Evolutionary conservation across 257 asterid species (phyloP).

Genomic region (Penstemon davidsonii): DNA sequence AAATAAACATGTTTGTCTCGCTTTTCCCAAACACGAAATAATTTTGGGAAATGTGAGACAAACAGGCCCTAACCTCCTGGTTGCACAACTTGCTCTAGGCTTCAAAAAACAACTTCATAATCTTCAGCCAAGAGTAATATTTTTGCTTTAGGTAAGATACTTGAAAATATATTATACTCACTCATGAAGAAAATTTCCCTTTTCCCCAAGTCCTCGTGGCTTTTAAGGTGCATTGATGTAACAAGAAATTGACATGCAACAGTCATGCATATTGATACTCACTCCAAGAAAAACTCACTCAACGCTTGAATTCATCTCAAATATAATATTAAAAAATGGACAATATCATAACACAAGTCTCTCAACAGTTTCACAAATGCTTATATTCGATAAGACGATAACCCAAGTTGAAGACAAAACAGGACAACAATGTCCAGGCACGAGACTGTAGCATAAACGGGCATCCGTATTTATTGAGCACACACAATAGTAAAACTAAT

Average conservation of each 20-base stretch:
- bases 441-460: neutral
- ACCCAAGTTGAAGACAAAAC: slow-evolving; percentile 2
- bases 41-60: too few relatives aligned
- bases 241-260: slow-evolving; percentile 12
- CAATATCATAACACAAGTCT: slow-evolving; percentile 8
- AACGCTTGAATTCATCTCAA: slow-evolving; percentile 11
- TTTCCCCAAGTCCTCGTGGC: neutral
- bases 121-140: neutral
- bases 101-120: neutral
- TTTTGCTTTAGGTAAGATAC: neutral
- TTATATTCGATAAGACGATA: neutral
- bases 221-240: slow-evolving; percentile 1
- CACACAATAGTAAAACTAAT: neutral
- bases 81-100: slow-evolving; percentile 9
- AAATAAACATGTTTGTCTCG: too few relatives aligned
- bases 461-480: too few relatives aligned
- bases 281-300: neutral
- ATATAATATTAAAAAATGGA: neutral
- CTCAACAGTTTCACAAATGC: slow-evolving; percentile 5
- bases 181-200: neutral
- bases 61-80: neutral
- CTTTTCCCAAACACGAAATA: too few relatives aligned
- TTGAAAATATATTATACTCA: neutral
- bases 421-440: slow-evolving; percentile 3
- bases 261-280: neutral